Evolutionary conservation across 345 rosid genomes (phyloP).

Genomic region (Bruguiera gymnorhiza): DNA sequence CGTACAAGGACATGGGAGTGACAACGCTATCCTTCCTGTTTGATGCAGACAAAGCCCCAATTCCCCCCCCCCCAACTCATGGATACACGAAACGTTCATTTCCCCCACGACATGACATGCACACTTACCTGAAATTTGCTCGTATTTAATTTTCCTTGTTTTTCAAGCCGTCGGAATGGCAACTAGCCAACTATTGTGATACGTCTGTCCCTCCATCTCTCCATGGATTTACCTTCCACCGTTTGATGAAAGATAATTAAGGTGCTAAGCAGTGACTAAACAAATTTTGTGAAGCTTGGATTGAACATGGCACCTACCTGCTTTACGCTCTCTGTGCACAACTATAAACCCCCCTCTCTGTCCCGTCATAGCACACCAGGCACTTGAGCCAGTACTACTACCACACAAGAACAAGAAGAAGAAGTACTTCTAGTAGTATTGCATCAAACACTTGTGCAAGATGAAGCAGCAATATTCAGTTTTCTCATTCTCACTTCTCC

Average conservation of each 20-base stretch:
- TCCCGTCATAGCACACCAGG: not conserved
- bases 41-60: not conserved
- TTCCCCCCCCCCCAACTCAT: not conserved
- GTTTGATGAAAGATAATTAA: not conserved
- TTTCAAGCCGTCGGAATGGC: slow-evolving; percentile 1
- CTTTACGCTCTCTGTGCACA: not conserved
- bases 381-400: not conserved
- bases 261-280: not conserved
- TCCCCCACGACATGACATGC: not conserved
- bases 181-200: not conserved
- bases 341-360: not conserved
- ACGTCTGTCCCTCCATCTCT: not conserved
- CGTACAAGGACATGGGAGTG: not conserved
- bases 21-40: not conserved
- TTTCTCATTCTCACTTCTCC: not conserved
- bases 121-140: not conserved
- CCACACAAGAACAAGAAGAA: not conserved
- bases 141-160: not conserved
- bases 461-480: slow-evolving; percentile 4
- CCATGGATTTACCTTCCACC: not conserved
- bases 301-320: not conserved
- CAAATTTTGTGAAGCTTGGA: not conserved
- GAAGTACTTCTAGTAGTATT: not conserved
- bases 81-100: not conserved
- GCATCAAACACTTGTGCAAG: not conserved